Conservation (phyloP, 805 yeast genomes). For the Metschnikowia baotianmanensis region DNA sequence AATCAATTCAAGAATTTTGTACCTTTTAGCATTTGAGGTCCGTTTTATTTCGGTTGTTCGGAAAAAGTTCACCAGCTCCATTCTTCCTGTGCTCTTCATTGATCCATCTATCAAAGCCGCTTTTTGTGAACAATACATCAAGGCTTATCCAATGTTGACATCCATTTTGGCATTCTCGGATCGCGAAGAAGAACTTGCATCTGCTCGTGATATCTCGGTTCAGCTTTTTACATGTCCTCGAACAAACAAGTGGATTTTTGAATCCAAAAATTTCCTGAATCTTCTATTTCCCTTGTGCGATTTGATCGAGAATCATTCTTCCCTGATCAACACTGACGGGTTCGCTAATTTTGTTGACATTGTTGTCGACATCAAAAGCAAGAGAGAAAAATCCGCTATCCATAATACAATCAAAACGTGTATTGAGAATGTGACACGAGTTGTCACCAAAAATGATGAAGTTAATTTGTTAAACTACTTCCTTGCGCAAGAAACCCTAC, state of each 20-base stretch:
- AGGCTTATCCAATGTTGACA: constrained; percentile 51
- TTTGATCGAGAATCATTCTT: constrained; percentile 41
- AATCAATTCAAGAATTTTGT: constrained; percentile 53
- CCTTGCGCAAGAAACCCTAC: constrained; percentile 36
- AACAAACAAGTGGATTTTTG: constrained; percentile 31
- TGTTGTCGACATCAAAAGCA: constrained; percentile 15
- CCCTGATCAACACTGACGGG: constrained; percentile 36
- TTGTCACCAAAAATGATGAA: constrained; percentile 26
- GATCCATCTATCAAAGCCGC: constrained; percentile 45
- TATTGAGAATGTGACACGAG: constrained; percentile 28
- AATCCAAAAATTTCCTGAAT: constrained; percentile 22
- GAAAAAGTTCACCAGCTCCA: constrained; percentile 42
- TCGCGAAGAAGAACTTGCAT: constrained; percentile 47
- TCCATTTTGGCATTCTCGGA: constrained; percentile 48
- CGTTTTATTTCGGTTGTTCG: constrained; percentile 56
- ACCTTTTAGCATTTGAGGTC: constrained; percentile 55
- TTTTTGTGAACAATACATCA: constrained; percentile 53
- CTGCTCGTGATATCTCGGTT: constrained; percentile 31
- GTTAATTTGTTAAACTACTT: constrained; percentile 21
- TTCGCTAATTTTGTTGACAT: constrained; percentile 30
- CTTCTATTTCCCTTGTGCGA: constrained; percentile 47
- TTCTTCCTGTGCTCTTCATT: constrained; percentile 57
- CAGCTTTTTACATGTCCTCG: constrained; percentile 47
- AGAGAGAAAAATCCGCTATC: constrained; percentile 22
- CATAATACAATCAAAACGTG: constrained; percentile 32